phyloP scores from a whole-genome alignment of 768 basidiomycete genomes.

The Mycena floridula region DNA sequence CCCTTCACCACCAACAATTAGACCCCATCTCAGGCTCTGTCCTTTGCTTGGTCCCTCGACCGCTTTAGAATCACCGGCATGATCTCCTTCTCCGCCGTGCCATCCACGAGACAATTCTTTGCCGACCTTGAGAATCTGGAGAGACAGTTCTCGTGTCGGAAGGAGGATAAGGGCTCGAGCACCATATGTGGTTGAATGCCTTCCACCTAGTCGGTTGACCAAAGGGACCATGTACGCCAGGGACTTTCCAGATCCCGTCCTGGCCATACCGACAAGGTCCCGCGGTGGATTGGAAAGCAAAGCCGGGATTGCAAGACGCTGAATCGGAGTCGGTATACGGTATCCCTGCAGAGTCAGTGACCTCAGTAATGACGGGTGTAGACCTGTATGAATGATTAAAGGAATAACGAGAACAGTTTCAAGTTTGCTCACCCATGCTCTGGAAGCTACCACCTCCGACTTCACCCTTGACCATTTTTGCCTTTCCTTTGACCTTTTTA shows the following conservation, averaged over 20 bases:
- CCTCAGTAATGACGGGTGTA: slow-evolving; percentile 77
- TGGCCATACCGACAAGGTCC: slow-evolving; percentile 96
- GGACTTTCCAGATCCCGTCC: slow-evolving; percentile 97
- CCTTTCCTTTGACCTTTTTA: slow-evolving; percentile 72
- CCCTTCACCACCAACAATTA: slow-evolving; percentile 93
- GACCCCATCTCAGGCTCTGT: slow-evolving; percentile 77
- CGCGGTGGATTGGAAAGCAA: slow-evolving; percentile 79
- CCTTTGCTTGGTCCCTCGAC: slow-evolving; percentile 49
- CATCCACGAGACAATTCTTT: slow-evolving; percentile 89
- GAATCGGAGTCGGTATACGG: slow-evolving; percentile 93
- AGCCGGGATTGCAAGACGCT: slow-evolving; percentile 82
- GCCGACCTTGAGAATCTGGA: slow-evolving; percentile 91
- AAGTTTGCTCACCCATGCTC: slow-evolving; percentile 65
- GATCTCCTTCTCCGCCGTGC: slow-evolving; percentile 51
- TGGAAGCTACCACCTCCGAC: slow-evolving; percentile 94
- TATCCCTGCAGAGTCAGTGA: slow-evolving; percentile 90
- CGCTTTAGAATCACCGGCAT: slow-evolving; percentile 69
- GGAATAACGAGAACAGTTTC: background rate
- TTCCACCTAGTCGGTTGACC: slow-evolving; percentile 76
- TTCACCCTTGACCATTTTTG: slow-evolving; percentile 65
- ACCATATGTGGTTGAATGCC: slow-evolving; percentile 75
- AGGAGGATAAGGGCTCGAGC: slow-evolving; percentile 84
- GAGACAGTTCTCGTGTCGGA: slow-evolving; percentile 89
- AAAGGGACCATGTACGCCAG: slow-evolving; percentile 94
- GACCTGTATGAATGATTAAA: slow-evolving; percentile 41